phyloP scores from a whole-genome alignment of 208 protist genomes.

The Tritrichomonas musculus region DNA sequence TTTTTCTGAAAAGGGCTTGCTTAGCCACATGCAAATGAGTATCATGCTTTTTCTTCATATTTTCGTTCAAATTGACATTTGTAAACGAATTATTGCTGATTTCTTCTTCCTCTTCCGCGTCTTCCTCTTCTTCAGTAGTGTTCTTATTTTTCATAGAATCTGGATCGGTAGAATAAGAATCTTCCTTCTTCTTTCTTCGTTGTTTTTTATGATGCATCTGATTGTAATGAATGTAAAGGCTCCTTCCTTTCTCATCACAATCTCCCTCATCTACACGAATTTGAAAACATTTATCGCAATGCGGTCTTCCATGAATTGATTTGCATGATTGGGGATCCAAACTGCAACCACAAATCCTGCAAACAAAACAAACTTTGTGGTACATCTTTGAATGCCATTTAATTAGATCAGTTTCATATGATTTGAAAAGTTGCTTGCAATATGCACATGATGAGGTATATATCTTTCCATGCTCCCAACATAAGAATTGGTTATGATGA shows the following conservation, averaged over 20 bases:
- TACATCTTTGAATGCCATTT: not conserved
- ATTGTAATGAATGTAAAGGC: too few species aligned
- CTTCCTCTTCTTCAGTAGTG: too few species aligned
- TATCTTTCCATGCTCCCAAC: not conserved
- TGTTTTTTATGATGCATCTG: too few species aligned
- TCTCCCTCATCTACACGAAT: not conserved
- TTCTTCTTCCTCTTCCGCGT: too few species aligned
- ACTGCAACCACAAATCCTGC: not conserved
- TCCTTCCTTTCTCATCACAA: not conserved
- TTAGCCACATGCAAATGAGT: too few species aligned
- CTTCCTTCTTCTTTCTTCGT: too few species aligned
- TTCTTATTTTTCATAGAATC: too few species aligned
- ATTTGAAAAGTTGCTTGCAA: not conserved
- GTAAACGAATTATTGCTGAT: too few species aligned
- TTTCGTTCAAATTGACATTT: too few species aligned
- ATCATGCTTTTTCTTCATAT: too few species aligned
- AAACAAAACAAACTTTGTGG: conserved; percentile 1
- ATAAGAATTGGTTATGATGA: conserved; percentile 19
- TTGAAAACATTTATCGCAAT: not conserved
- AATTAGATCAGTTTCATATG: not conserved
- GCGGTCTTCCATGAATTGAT: not conserved
- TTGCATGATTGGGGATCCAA: not conserved
- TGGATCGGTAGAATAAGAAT: too few species aligned
- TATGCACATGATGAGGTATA: not conserved
- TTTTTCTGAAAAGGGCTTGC: too few species aligned